Percentiles rank a stretch among this genome's conserved stretches.
Conservation (phyloP, 768 basidiomycete genomes). For the Agaricus blazei region DNA sequence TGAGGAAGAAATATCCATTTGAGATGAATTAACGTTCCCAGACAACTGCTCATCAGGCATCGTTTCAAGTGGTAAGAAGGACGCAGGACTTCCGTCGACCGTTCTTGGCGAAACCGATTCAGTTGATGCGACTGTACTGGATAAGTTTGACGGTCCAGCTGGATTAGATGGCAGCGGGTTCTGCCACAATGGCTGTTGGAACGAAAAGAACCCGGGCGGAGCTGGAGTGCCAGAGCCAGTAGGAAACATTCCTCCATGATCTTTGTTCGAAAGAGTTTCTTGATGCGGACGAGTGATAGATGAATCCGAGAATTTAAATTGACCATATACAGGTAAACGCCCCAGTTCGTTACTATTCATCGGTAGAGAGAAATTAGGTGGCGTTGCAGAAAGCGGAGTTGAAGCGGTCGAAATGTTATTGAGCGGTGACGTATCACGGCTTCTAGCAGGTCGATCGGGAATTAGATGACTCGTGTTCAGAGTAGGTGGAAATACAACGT, state of each 20-base stretch:
- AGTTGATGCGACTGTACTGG: not conserved
- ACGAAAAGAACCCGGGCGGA: not conserved
- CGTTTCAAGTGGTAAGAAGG: not conserved
- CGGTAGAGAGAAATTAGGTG: constrained; percentile 35
- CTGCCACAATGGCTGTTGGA: not conserved
- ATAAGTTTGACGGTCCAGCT: not conserved
- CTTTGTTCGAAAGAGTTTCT: constrained; percentile 2
- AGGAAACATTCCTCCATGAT: no score
- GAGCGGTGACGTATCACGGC: not conserved
- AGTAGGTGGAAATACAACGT: not conserved
- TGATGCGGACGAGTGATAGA: constrained; percentile 6
- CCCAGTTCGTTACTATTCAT: constrained; percentile 57
- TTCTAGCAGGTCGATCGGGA: not conserved
- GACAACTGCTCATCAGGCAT: constrained; percentile 6
- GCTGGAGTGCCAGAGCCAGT: not conserved
- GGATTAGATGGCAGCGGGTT: not conserved
- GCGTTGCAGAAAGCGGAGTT: constrained; percentile 14
- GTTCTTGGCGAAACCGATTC: not conserved
- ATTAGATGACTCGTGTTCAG: not conserved
- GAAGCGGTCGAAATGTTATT: constrained; percentile 8
- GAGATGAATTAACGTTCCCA: not conserved
- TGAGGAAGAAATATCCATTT: not conserved
- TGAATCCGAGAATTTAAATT: constrained; percentile 32
- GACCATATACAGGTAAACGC: constrained; percentile 42
- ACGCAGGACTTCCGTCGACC: not conserved